phyloP scores from a whole-genome alignment of 2,329 filamentous ascomycete species.

The Anthostomella pinea region DNA sequence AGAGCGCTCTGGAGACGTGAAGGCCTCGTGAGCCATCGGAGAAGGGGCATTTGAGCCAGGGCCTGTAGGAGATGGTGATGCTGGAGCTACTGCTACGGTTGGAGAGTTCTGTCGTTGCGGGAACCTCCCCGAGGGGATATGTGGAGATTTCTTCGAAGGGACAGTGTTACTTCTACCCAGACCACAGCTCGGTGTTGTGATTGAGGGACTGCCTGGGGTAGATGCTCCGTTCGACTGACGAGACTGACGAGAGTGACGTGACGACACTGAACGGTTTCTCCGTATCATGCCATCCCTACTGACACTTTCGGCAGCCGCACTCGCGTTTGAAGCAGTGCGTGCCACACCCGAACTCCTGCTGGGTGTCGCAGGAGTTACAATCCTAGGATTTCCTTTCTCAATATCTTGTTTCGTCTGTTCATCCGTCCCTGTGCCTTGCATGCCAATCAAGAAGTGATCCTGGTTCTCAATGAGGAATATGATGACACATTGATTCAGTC shows the following conservation, averaged over 20 bases:
- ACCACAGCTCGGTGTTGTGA: constrained; percentile 53
- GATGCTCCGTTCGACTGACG: constrained; percentile 68
- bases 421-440: constrained; percentile 98
- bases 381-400: constrained; percentile 65
- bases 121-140: constrained; percentile 65
- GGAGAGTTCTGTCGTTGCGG: constrained; percentile 39
- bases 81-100: constrained; percentile 38
- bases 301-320: constrained; percentile 82
- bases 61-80: constrained; percentile 49
- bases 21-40: constrained; percentile 31
- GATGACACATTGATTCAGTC: constrained; percentile 91
- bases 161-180: constrained; percentile 79
- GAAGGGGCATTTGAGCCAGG: constrained; percentile 35
- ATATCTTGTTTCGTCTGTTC: constrained; percentile 67
- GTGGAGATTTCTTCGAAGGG: constrained; percentile 84
- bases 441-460: constrained; percentile 96
- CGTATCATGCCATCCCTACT: constrained; percentile 76
- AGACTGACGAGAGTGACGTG: constrained; percentile 77
- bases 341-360: constrained; percentile 57
- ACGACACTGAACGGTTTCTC: constrained; percentile 89
- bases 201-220: constrained; percentile 64
- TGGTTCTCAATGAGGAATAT: constrained; percentile 99
- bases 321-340: constrained; percentile 82
- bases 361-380: constrained; percentile 46
- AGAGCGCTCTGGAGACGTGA: constrained; percentile 23